These are phyloP conservation scores for Plasmodium gonderi DNA, from an alignment of 169 alveolate species.

Conservation along the genomic window DNA sequence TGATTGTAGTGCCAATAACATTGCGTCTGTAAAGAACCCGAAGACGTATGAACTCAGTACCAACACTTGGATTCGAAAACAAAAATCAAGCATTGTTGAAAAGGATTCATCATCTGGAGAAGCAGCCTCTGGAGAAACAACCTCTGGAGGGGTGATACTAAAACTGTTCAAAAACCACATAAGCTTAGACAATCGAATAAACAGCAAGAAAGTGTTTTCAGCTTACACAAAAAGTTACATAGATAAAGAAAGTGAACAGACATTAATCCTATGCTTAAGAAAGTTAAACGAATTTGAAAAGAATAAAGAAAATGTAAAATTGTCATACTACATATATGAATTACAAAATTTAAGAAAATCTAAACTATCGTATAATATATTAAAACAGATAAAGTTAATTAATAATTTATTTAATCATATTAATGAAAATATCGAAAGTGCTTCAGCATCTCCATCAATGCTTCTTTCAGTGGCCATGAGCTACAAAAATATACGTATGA, in stretches of 20 bases:
- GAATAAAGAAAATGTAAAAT: slow-evolving; percentile 2
- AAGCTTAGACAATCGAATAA: background rate
- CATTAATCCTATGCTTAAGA: slow-evolving; percentile 18
- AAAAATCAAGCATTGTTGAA: no score
- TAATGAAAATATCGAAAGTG: slow-evolving; percentile 10
- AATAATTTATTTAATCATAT: slow-evolving; percentile 7
- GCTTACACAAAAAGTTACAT: slow-evolving; percentile 48
- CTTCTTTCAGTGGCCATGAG: slow-evolving; percentile 39
- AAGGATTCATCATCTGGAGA: no score
- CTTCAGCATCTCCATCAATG: slow-evolving; percentile 23
- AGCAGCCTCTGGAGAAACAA: background rate
- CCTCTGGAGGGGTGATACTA: background rate
- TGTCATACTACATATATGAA: slow-evolving; percentile 36
- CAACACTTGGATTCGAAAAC: no score
- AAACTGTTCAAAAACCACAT: background rate
- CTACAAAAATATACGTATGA: slow-evolving; percentile 24
- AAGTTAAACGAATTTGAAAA: slow-evolving; percentile 50
- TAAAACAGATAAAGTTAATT: slow-evolving; percentile 30
- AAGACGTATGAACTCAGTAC: no score
- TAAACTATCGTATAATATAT: slow-evolving; percentile 16
- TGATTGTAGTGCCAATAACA: no score
- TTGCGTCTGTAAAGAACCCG: no score
- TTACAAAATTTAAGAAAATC: slow-evolving; percentile 53
- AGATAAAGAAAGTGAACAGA: slow-evolving; percentile 58
- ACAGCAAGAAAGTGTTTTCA: slow-evolving; percentile 43